Percentiles rank a stretch among this genome's conserved stretches.
Evolutionary conservation across 2,329 filamentous ascomycete species (phyloP).

Genomic region (Monosporascus cannonballus): DNA sequence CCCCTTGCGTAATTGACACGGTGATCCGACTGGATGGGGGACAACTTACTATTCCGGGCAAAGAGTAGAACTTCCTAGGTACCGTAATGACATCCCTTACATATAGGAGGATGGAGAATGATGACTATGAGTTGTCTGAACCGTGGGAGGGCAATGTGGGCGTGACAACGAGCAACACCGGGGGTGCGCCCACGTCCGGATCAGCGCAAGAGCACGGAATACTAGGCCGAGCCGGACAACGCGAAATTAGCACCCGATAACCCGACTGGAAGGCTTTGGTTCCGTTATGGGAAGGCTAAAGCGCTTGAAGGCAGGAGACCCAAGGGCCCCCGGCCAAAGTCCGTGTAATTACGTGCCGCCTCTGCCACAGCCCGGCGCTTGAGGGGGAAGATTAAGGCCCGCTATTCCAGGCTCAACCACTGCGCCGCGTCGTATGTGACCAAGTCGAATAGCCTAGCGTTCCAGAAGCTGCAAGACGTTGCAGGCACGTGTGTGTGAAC

Average conservation of each 20-base stretch:
- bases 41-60: neutral
- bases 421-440: slow-evolving; percentile 1
- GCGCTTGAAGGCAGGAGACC: slow-evolving; percentile 8
- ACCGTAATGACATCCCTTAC: neutral
- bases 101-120: neutral
- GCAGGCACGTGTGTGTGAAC: slow-evolving; percentile 22
- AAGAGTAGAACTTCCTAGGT: neutral
- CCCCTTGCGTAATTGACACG: neutral
- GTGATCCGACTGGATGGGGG: neutral
- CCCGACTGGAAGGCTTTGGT: slow-evolving; percentile 1
- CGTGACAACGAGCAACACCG: neutral
- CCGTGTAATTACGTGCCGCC: slow-evolving; percentile 14
- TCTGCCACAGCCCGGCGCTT: neutral
- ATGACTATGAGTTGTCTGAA: neutral
- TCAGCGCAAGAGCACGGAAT: neutral
- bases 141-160: neutral
- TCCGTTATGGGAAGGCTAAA: slow-evolving; percentile 10
- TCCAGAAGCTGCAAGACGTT: slow-evolving; percentile 8
- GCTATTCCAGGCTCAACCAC: slow-evolving; percentile 17
- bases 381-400: neutral
- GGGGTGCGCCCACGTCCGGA: neutral
- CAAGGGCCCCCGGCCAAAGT: slow-evolving; percentile 17
- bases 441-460: slow-evolving; percentile 8
- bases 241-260: slow-evolving; percentile 2
- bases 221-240: neutral